Conservation (phyloP, 2,329 filamentous ascomycete species). For the Xylaria arbuscula region DNA sequence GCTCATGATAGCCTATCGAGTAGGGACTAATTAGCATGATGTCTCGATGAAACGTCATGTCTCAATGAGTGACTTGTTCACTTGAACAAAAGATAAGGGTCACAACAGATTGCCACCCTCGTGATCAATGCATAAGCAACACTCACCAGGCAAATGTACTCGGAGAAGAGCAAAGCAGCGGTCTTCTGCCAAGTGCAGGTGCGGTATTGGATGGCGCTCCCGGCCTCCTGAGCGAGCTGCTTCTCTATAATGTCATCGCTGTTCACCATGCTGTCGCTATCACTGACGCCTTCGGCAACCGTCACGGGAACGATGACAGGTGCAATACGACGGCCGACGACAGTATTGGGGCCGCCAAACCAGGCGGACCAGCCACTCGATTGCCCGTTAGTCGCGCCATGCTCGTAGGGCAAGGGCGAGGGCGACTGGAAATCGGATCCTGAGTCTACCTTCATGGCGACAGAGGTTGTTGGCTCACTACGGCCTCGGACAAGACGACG, state of each 20-base stretch:
- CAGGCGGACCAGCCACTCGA: conserved; percentile 51
- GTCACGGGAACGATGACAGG: conserved; percentile 51
- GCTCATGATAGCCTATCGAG: conserved; percentile 81
- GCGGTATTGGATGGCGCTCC: conserved; percentile 86
- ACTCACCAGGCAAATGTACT: conserved; percentile 84
- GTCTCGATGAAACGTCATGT: background rate
- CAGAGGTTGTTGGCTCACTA: background rate
- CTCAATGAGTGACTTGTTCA: background rate
- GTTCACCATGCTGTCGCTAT: conserved; percentile 59
- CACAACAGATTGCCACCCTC: background rate
- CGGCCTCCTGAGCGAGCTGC: conserved; percentile 81
- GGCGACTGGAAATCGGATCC: conserved; percentile 40
- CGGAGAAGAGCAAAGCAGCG: conserved; percentile 87
- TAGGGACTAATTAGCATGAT: conserved; percentile 34
- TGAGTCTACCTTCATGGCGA: conserved; percentile 40
- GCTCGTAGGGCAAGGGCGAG: conserved; percentile 54
- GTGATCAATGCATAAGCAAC: background rate
- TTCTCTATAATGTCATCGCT: conserved; percentile 62
- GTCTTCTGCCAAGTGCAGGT: conserved; percentile 98
- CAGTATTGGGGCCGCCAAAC: conserved; percentile 55
- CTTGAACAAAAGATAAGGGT: background rate
- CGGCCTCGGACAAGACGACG: background rate
- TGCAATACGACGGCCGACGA: conserved; percentile 64
- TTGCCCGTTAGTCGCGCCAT: conserved; percentile 60
- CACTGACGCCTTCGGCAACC: conserved; percentile 34